Conservation (phyloP, 2,329 filamentous ascomycete species). For the Neonectria magnoliae region DNA sequence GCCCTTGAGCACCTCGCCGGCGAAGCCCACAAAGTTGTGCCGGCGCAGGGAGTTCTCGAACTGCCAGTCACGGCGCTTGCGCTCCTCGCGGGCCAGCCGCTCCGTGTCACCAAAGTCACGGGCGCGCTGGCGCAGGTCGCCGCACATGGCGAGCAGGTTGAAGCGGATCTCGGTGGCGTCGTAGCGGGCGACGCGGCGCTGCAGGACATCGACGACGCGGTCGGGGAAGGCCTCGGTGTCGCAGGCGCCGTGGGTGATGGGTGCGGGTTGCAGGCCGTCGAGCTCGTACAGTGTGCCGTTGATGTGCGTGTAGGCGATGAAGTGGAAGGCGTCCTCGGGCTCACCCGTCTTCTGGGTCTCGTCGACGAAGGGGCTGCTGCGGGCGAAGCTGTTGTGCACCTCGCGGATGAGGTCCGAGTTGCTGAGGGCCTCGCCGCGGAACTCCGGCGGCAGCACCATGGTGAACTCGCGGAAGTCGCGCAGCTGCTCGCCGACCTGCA, state of each 20-base stretch:
- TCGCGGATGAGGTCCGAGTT: slow-evolving; percentile 76
- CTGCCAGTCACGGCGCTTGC: slow-evolving; percentile 86
- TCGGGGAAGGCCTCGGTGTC: slow-evolving; percentile 76
- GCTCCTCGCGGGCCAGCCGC: slow-evolving; percentile 79
- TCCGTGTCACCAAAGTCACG: slow-evolving; percentile 85
- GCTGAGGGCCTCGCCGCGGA: slow-evolving; percentile 68
- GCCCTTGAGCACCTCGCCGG: slow-evolving; percentile 87
- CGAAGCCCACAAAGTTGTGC: slow-evolving; percentile 97
- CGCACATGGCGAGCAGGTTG: slow-evolving; percentile 92
- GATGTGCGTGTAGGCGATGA: slow-evolving; percentile 91
- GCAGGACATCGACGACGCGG: slow-evolving; percentile 87
- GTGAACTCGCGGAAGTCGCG: slow-evolving; percentile 89
- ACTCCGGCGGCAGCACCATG: slow-evolving; percentile 80
- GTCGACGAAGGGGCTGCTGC: slow-evolving; percentile 89
- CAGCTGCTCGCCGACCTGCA: slow-evolving; percentile 78
- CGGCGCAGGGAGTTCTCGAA: slow-evolving; percentile 93
- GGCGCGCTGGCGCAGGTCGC: slow-evolving; percentile 81
- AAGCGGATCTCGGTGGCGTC: slow-evolving; percentile 90
- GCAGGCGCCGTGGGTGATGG: slow-evolving; percentile 87
- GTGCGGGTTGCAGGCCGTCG: slow-evolving; percentile 91
- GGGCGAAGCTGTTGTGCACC: slow-evolving; percentile 91
- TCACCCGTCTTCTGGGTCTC: slow-evolving; percentile 77
- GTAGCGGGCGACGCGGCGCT: slow-evolving; percentile 85
- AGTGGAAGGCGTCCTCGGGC: slow-evolving; percentile 94
- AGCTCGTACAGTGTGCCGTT: slow-evolving; percentile 88